These are phyloP conservation scores for Scleroderma citrinum DNA, from an alignment of 768 basidiomycete species.

Conservation along the genomic window DNA sequence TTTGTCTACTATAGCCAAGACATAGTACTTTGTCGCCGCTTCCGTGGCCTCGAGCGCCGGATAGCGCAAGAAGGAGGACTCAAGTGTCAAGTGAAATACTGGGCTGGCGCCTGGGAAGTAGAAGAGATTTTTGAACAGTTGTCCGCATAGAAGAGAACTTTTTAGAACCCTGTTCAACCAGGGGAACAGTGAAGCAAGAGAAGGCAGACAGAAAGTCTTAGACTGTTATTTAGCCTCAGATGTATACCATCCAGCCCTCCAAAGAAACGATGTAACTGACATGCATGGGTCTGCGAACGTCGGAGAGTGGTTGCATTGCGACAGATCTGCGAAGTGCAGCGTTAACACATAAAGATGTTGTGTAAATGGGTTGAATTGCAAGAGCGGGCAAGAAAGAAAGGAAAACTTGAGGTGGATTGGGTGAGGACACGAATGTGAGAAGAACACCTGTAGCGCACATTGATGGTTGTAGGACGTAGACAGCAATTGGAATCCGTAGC, in stretches of 20 bases:
- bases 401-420: not conserved
- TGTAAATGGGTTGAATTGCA: constrained; percentile 16
- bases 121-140: constrained; percentile 65
- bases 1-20: constrained; percentile 57
- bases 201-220: no score
- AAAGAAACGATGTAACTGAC: not conserved
- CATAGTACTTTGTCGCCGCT: constrained; percentile 69
- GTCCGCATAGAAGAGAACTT: not conserved
- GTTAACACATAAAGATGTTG: constrained; percentile 10
- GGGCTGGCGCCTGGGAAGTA: constrained; percentile 95
- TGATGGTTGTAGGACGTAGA: not conserved
- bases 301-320: not conserved
- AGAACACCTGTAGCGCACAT: not conserved
- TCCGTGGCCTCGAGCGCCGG: constrained; percentile 72
- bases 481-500: not conserved
- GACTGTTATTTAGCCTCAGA: no score
- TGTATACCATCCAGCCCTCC: not conserved
- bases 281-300: not conserved
- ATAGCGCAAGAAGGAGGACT: constrained; percentile 79
- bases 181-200: no score
- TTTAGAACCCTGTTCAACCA: no score
- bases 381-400: constrained; percentile 2
- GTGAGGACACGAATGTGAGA: not conserved
- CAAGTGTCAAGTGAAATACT: constrained; percentile 69
- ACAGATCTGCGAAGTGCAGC: not conserved